Evolutionary conservation across 2,329 filamentous ascomycete genomes (phyloP), one percentile per base, ranked within the genome.

Genomic region (Phaeoacremonium minimum): DNA sequence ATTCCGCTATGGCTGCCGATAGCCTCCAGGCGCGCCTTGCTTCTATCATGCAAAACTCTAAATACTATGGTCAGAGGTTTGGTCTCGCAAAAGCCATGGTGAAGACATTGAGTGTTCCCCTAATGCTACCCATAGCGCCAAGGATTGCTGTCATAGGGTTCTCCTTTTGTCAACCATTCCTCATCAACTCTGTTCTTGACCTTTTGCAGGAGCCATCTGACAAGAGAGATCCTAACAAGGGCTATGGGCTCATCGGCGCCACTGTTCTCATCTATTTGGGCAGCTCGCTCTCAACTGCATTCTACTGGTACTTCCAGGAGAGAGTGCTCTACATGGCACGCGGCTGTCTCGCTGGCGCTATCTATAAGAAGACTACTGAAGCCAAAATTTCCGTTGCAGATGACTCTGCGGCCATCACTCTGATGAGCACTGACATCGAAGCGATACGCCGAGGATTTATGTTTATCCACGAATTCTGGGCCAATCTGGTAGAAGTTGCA

Each of bases 101-200:
- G 4, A 52, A 46, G 15, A 53, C 61, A 1, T 45, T 68, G 2
- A 38, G 47, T 1, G 53, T 56, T 0, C 56, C 57, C 0, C 44
- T 64, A 3, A 36, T 67, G 0, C 39, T 60, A 0, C 62, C 64
- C 0, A 41, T 67, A 1, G 48, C 51, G 2, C 62, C 65, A 2
- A 53, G 64, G 7, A 46, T 64, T 7, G 57, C 57, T 2, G 46
- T 64, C 5, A 52, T 64, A 4, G 64, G 55, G 11, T 65, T 68
- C 41, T 61, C 49, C 14, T 64, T 66, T 28, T 64, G 62, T 26
- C 64, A 66, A 31, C 65, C 67, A 0, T 62, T 70, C 16, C 58
- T 71, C 22, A 63, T 70, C 36, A 50, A 64, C 12, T 48, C 53
- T 1, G 51, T 64, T 0, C 46, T 71, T 1, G 38, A 46, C 3